A percentile compares a stretch with the other conserved stretches of the same genome.
Evolutionary conservation across 305 asterid genomes (phyloP).

Genomic region (Fraxinus platypoda): DNA sequence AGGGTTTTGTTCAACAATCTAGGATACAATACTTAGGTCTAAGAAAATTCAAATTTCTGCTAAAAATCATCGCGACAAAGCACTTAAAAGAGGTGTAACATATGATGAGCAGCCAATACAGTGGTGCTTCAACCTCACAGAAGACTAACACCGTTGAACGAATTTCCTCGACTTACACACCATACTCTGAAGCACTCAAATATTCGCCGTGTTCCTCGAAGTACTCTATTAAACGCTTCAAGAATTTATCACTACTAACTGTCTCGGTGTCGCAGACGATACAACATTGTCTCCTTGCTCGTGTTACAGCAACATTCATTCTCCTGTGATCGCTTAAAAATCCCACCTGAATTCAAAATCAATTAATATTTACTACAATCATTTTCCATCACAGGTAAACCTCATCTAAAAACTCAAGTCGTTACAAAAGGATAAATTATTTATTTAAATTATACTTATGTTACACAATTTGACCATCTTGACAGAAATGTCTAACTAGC

Average conservation of each 20-base stretch:
- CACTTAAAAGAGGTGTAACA: neutral
- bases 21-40: neutral
- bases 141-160: slow-evolving; percentile 7
- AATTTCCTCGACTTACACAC: slow-evolving; percentile 34
- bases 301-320: slow-evolving; percentile 97
- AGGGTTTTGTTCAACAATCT: neutral
- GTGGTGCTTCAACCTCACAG: slow-evolving; percentile 10
- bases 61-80: neutral
- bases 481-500: slow-evolving; percentile 8
- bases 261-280: slow-evolving; percentile 91
- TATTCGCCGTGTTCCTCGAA: slow-evolving; percentile 92
- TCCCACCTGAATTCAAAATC: slow-evolving; percentile 62
- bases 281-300: slow-evolving; percentile 96
- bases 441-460: neutral
- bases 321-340: slow-evolving; percentile 89
- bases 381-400: neutral
- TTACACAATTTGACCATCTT: slow-evolving; percentile 11
- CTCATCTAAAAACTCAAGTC: neutral
- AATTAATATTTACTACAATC: slow-evolving; percentile 5
- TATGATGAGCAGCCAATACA: neutral
- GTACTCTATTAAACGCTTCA: slow-evolving; percentile 82
- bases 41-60: neutral
- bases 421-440: neutral
- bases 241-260: slow-evolving; percentile 76
- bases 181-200: slow-evolving; percentile 90